Evolutionary conservation across 108 stramenopile species (phyloP), one percentile per base, ranked within the genome.

Genomic region (Cyclotella sp.): DNA sequence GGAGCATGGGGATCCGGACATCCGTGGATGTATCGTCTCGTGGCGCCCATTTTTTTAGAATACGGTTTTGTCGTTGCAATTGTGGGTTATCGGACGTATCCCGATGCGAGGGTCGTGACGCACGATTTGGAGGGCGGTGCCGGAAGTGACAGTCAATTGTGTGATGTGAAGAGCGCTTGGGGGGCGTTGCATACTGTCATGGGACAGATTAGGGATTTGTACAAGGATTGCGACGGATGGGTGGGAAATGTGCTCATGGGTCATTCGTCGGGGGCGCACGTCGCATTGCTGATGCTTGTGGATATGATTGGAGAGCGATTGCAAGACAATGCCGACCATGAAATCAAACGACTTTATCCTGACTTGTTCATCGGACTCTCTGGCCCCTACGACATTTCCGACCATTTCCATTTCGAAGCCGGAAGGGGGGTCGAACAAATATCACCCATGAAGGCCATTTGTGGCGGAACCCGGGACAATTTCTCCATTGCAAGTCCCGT

Each of bases 391-490:
- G 86, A 91, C 73, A 90, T 95, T 44, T 79, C 76, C 40, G 81
- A 95, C 76, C 94, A 95, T 75, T 95, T 90, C 79, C 90, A 95
- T 68, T 95, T 83, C 63, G 94, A 95, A 77, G 90, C 91, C 6
- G 89, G 79, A n/a, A 72, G 94, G 52, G 91, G 91, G 18, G 91
- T 95, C 47, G 91, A 95, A 79, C 89, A 95, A 68, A 52, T 95
- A 16, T 88, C 87, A 21, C 94, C 94, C 15, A 79, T 95, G 81
- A 95, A 93, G 71, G 81, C 94, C 0, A 88, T 79, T 30, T 84
- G 82, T 68, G 94, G 91, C 16, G 74, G 74, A 45, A 72, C 88
- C 13, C 82, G 90, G 34, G 69, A 80, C n/a, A 62, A 68, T n/a
- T 95, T 95, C 75, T 43, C 52, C 16, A 29, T 19, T 14, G 78